Evolutionary conservation across 139 green algal genomes (phyloP).

Genomic region (Chlamydomonas sp.): DNA sequence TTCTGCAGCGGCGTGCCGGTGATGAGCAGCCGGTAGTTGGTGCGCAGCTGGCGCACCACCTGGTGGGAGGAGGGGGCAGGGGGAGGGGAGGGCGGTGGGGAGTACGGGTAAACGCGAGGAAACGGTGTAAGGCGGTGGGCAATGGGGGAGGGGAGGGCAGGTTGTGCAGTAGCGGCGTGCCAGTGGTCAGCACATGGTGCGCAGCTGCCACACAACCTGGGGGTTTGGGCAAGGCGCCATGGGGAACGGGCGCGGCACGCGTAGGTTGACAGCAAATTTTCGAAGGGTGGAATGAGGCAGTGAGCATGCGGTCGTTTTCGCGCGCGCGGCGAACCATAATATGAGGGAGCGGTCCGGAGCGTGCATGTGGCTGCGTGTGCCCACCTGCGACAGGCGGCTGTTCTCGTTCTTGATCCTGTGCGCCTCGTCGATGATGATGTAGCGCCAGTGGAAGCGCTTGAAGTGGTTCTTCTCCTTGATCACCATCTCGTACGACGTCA

Average conservation of each 20-base stretch:
- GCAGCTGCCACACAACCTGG: too few relatives aligned
- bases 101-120: neutral
- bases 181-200: too few relatives aligned
- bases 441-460: constrained; percentile 96
- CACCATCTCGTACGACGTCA: constrained; percentile 99
- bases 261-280: too few relatives aligned
- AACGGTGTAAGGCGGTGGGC: too few relatives aligned
- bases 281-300: too few relatives aligned
- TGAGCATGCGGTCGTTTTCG: too few relatives aligned
- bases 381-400: constrained; percentile 85
- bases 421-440: constrained; percentile 99
- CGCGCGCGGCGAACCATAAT: too few relatives aligned
- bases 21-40: constrained; percentile 98
- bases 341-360: neutral
- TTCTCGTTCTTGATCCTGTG: constrained; percentile 99
- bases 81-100: neutral
- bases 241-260: too few relatives aligned
- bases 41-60: constrained; percentile 88
- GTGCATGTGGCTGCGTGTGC: neutral
- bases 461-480: constrained; percentile 99
- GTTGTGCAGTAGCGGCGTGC: too few relatives aligned
- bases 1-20: constrained; percentile 97
- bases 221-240: too few relatives aligned
- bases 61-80: constrained; percentile 32
- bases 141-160: too few relatives aligned